A percentile compares a stretch with the other conserved stretches of the same genome.
Conservation (phyloP, 257 asterid genomes). For the Leonotis leonurus region DNA sequence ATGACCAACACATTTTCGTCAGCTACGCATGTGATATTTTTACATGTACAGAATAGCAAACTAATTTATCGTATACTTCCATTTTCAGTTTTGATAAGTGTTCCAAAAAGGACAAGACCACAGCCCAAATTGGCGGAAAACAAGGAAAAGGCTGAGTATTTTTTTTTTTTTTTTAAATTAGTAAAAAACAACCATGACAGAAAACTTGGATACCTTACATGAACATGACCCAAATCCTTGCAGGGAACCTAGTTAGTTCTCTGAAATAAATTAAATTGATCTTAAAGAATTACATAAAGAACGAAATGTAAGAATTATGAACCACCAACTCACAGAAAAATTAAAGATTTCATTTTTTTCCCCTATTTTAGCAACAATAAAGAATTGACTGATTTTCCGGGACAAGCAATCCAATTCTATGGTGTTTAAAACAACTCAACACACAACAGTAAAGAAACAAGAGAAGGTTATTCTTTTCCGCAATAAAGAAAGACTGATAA, state of each 20-base stretch:
- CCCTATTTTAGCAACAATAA: not conserved
- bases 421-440: not conserved
- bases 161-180: not conserved
- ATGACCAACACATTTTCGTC: slow-evolving; percentile 23
- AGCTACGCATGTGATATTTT: slow-evolving; percentile 24
- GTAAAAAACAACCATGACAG: not conserved
- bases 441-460: slow-evolving; percentile 12
- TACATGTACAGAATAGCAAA: slow-evolving; percentile 20
- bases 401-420: slow-evolving; percentile 3
- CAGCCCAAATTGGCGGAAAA: slow-evolving; percentile 7
- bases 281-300: not conserved
- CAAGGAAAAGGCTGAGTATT: slow-evolving; percentile 10
- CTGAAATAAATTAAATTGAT: not conserved
- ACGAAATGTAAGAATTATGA: slow-evolving; percentile 11
- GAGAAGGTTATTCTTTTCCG: not conserved
- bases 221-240: slow-evolving; percentile 12
- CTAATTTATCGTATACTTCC: slow-evolving; percentile 7
- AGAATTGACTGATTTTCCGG: not conserved
- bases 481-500: not conserved
- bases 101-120: slow-evolving; percentile 23
- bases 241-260: slow-evolving; percentile 7
- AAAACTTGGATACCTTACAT: slow-evolving; percentile 15
- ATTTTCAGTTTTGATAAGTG: slow-evolving; percentile 21
- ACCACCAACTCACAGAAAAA: slow-evolving; percentile 8
- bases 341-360: slow-evolving; percentile 9